Percentiles rank a stretch among this genome's conserved stretches.
Evolutionary conservation across 257 asterid species (phyloP).

Genomic region (Verbena officinalis): DNA sequence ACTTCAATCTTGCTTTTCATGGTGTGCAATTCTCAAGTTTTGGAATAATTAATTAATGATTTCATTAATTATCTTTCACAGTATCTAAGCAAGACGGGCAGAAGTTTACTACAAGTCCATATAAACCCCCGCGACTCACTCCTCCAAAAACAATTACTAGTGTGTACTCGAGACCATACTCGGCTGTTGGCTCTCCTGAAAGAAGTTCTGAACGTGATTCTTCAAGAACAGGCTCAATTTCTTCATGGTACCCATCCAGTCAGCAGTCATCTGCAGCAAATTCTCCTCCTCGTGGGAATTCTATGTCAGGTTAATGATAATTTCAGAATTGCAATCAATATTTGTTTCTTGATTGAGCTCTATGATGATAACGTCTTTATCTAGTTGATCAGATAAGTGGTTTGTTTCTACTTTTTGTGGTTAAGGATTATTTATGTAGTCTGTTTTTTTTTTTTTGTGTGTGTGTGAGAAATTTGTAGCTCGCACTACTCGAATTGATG

Average conservation of each 20-base stretch:
- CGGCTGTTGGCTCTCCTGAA: constrained; percentile 70
- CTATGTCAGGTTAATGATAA: constrained; percentile 52
- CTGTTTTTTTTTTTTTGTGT: not conserved
- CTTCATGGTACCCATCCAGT: constrained; percentile 78
- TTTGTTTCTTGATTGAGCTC: not conserved
- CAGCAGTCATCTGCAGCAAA: constrained; percentile 84
- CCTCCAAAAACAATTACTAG: constrained; percentile 53
- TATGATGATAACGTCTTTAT: not conserved
- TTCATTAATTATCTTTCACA: constrained; percentile 31
- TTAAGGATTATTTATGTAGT: not conserved
- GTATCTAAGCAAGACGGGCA: constrained; percentile 54
- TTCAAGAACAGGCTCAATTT: constrained; percentile 61
- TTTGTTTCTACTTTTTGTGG: not conserved
- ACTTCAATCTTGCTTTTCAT: constrained; percentile 21
- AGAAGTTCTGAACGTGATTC: constrained; percentile 51
- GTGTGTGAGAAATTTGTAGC: constrained; percentile 37
- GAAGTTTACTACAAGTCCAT: constrained; percentile 46
- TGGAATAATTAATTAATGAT: constrained; percentile 16
- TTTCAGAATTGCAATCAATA: not conserved
- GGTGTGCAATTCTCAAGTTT: not conserved
- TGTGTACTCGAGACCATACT: constrained; percentile 58
- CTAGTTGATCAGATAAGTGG: not conserved
- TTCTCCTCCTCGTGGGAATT: constrained; percentile 72
- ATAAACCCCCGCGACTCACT: constrained; percentile 50
- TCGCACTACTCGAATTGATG: constrained; percentile 73